Evolutionary conservation across 345 rosid genomes (phyloP).

Genomic region (Gynandropsis gynandra): DNA sequence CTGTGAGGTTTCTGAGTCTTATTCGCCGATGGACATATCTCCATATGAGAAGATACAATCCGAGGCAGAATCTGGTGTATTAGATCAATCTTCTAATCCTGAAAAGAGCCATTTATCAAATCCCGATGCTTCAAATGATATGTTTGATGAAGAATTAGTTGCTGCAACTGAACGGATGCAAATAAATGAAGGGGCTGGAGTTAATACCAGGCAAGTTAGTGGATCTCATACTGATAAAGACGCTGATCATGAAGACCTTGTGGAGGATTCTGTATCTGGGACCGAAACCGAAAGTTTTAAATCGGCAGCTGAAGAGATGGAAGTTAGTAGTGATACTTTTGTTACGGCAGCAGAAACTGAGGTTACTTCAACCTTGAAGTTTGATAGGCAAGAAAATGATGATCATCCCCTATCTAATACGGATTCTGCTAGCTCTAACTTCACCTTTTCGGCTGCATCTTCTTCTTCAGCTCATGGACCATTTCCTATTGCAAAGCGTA

Average conservation of each 20-base stretch:
- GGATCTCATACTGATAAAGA: conserved; percentile 26
- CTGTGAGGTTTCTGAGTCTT: conserved; percentile 51
- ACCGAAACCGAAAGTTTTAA: conserved; percentile 88
- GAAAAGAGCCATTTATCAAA: conserved; percentile 27
- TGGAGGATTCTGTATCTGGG: conserved; percentile 49
- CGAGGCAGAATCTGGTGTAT: conserved; percentile 51
- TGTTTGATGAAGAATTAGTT: conserved; percentile 50
- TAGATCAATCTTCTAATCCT: conserved; percentile 46
- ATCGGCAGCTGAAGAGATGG: conserved; percentile 81
- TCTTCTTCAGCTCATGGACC: conserved; percentile 44
- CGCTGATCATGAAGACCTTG: conserved; percentile 34
- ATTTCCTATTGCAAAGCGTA: conserved; percentile 33
- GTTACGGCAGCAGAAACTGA: conserved; percentile 52
- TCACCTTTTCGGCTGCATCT: conserved; percentile 60
- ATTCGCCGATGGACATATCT: conserved; percentile 84
- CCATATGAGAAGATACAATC: conserved; percentile 47
- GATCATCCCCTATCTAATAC: conserved; percentile 31
- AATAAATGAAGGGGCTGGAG: conserved; percentile 42
- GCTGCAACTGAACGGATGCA: conserved; percentile 57
- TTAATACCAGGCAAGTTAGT: conserved; percentile 29
- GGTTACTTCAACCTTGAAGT: conserved; percentile 44
- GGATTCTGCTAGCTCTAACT: conserved; percentile 43
- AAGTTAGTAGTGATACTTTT: conserved; percentile 38
- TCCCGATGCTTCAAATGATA: conserved; percentile 31
- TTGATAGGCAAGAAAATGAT: conserved; percentile 43